Evolutionary conservation across 805 yeast genomes (phyloP).

Genomic region (Dipodascus geniculatus): DNA sequence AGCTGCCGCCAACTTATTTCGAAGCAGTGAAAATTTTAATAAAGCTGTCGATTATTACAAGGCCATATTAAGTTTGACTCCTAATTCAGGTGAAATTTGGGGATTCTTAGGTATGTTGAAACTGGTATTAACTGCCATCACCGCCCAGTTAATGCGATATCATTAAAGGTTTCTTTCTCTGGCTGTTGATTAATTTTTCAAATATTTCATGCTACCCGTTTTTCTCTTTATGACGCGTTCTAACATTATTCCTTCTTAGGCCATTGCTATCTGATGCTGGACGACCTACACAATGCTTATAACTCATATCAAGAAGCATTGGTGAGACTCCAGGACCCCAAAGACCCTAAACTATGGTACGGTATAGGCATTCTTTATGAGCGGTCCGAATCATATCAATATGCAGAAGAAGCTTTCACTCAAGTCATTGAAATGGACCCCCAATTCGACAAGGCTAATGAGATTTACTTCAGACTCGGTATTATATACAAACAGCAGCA

Average conservation of each 20-base stretch:
- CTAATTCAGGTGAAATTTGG: conserved; percentile 94
- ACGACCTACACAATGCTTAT: conserved; percentile 90
- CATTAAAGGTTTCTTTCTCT: no score
- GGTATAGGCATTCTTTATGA: conserved; percentile 96
- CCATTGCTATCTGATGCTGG: conserved; percentile 93
- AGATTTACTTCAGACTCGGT: conserved; percentile 91
- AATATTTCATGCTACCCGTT: not conserved
- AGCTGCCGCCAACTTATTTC: conserved; percentile 76
- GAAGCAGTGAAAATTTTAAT: conserved; percentile 80
- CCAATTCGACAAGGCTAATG: conserved; percentile 89
- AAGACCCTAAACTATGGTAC: conserved; percentile 96
- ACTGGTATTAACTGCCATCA: not conserved
- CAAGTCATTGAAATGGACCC: conserved; percentile 94
- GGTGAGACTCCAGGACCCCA: conserved; percentile 80
- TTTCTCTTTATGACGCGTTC: not conserved
- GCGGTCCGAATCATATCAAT: conserved; percentile 89
- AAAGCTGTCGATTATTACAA: conserved; percentile 93
- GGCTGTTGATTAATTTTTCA: no score
- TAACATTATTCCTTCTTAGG: conserved; percentile 32
- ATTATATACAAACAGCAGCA: conserved; percentile 93
- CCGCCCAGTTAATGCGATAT: not conserved
- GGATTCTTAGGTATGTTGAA: conserved; percentile 44
- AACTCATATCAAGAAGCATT: conserved; percentile 95
- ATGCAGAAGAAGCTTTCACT: conserved; percentile 97
- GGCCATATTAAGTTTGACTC: conserved; percentile 67